Conservation (phyloP, 768 basidiomycete genomes). For the Russula earlei region DNA sequence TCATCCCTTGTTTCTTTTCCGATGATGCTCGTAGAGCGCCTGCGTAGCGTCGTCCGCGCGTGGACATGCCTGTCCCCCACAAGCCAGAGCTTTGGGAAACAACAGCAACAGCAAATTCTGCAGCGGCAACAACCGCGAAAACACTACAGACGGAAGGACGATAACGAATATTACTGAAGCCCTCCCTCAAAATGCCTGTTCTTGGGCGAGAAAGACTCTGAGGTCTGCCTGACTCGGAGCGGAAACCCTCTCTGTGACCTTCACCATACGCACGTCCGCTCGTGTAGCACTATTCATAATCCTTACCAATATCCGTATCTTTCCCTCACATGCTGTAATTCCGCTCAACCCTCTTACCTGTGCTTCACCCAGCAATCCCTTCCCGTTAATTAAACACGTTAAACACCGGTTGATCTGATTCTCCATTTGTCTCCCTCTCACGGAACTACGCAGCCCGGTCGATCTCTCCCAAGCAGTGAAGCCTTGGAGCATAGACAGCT, state of each 20-base stretch:
- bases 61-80: conserved; percentile 12
- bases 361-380: neutral
- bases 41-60: conserved; percentile 12
- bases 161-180: conserved; percentile 3
- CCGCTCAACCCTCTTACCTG: neutral
- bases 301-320: conserved; percentile 6
- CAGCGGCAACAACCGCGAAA: neutral
- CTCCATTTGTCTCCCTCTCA: conserved; percentile 4
- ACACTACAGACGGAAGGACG: neutral
- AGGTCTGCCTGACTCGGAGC: too few relatives aligned
- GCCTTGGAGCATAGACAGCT: neutral
- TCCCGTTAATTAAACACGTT: conserved; percentile 12
- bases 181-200: neutral
- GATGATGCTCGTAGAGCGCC: neutral
- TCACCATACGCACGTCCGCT: conserved; percentile 13
- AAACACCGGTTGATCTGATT: neutral
- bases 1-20: neutral
- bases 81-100: neutral
- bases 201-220: neutral
- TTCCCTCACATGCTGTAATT: conserved; percentile 1
- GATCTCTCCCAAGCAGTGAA: neutral
- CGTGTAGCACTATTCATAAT: conserved; percentile 18
- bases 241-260: neutral
- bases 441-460: neutral
- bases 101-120: neutral